Percentiles rank a stretch among this genome's conserved stretches.
phyloP scores from a whole-genome alignment of 2,329 filamentous ascomycete genomes.

The Cladobotryum mycophilum region DNA sequence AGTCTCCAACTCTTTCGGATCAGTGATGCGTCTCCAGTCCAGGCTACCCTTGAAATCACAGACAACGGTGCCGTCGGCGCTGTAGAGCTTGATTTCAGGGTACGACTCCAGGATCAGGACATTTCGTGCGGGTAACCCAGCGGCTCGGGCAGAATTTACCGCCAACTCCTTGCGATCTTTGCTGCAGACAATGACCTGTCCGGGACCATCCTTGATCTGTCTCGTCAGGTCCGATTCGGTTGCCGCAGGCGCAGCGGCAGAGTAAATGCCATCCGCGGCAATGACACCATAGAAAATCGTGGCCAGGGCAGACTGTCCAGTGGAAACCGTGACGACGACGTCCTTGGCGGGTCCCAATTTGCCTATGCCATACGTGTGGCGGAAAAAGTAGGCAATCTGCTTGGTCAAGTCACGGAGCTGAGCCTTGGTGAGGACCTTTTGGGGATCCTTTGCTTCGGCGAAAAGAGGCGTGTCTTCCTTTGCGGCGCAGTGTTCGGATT shows the following conservation, averaged over 20 bases:
- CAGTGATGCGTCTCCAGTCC: conserved; percentile 49
- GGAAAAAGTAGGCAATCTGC: conserved; percentile 49
- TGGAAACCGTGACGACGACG: conserved; percentile 50
- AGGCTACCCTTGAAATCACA: conserved; percentile 32
- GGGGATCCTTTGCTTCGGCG: conserved; percentile 50
- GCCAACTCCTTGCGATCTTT: conserved; percentile 41
- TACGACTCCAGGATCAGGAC: conserved; percentile 45
- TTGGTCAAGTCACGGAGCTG: conserved; percentile 42
- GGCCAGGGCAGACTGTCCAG: conserved; percentile 49
- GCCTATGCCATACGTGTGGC: conserved; percentile 47
- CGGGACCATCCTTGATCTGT: conserved; percentile 34
- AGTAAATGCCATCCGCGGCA: conserved; percentile 54
- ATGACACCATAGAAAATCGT: conserved; percentile 50
- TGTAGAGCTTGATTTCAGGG: conserved; percentile 21
- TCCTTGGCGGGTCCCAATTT: conserved; percentile 40
- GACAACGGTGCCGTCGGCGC: conserved; percentile 16
- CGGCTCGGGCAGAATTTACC: conserved; percentile 41
- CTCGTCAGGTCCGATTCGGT: conserved; percentile 46
- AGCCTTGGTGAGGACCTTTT: conserved; percentile 47
- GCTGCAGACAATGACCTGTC: conserved; percentile 38
- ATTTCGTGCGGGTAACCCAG: conserved; percentile 36
- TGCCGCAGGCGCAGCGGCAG: conserved; percentile 44
- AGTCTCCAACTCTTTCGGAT: conserved; percentile 36
- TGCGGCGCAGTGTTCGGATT: conserved; percentile 27
- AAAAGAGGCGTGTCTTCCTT: conserved; percentile 48